Conservation (phyloP, 2,329 filamentous ascomycete genomes). For the Anisogramma anomala region DNA sequence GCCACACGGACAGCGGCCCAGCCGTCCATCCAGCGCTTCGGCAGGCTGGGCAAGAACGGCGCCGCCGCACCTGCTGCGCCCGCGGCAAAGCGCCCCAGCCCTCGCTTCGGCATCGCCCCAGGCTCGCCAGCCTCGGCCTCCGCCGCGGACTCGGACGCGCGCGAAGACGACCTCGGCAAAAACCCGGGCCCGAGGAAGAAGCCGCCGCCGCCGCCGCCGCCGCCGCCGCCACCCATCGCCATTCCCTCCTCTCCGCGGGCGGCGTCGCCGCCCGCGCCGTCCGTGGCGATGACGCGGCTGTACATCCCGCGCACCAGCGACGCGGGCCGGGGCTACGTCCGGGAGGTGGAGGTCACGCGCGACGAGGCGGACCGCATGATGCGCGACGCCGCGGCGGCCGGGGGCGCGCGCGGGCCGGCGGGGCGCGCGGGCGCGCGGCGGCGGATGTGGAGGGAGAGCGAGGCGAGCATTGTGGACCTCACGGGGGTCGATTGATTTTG, state of each 20-base stretch:
- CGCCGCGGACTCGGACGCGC: slow-evolving; percentile 10
- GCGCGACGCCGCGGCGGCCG: neutral
- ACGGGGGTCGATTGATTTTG: slow-evolving; percentile 16
- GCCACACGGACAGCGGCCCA: neutral
- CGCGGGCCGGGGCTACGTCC: slow-evolving; percentile 19
- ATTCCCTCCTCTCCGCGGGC: neutral
- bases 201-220: too few species aligned
- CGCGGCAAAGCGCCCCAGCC: neutral
- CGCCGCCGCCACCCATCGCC: neutral
- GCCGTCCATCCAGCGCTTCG: slow-evolving; percentile 19
- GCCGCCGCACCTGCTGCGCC: neutral
- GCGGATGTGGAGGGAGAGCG: slow-evolving; percentile 16
- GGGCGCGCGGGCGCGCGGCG: neutral
- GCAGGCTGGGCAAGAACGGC: slow-evolving; percentile 18
- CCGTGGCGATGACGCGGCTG: slow-evolving; percentile 14
- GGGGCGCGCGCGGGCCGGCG: neutral
- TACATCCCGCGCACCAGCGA: slow-evolving; percentile 19
- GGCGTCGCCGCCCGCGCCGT: neutral
- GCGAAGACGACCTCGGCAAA: too few species aligned
- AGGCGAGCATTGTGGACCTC: slow-evolving; percentile 18
- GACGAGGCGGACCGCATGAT: slow-evolving; percentile 17
- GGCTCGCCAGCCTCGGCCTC: neutral
- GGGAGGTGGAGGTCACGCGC: slow-evolving; percentile 18
- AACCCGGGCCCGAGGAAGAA: neutral
- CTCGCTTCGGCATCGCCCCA: neutral